Conservation (phyloP, 2,329 filamentous ascomycete genomes). For the Arthrobotrys sphaeroides region DNA sequence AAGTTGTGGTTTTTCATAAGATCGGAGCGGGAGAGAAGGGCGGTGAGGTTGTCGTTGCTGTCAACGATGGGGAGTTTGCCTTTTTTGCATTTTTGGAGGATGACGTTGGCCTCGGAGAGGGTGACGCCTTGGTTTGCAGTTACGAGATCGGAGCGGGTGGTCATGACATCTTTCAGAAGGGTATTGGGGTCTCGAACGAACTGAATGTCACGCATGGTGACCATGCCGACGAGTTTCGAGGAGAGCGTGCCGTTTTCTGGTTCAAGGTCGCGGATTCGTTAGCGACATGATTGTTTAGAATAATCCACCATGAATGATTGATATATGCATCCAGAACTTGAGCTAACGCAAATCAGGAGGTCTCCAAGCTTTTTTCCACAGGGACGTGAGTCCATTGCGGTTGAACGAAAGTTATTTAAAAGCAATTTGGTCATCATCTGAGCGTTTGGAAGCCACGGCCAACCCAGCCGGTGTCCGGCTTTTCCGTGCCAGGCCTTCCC, state of each 20-base stretch:
- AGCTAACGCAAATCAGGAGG: constrained; percentile 40
- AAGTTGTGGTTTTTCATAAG: constrained; percentile 99
- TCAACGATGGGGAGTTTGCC: constrained; percentile 96
- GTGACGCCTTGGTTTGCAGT: constrained; percentile 85
- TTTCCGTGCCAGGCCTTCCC: background rate
- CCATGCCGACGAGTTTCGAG: constrained; percentile 95
- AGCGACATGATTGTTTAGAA: background rate
- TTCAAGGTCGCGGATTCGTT: constrained; percentile 59
- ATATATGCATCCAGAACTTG: background rate
- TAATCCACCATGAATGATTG: background rate
- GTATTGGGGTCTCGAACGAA: constrained; percentile 81
- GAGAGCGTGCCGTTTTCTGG: constrained; percentile 89
- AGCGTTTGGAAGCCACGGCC: constrained; percentile 58
- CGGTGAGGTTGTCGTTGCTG: constrained; percentile 82
- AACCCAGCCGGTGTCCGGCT: background rate
- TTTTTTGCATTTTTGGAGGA: constrained; percentile 95
- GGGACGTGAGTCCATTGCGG: constrained; percentile 86
- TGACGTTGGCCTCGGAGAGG: constrained; percentile 87
- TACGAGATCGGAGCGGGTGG: constrained; percentile 78
- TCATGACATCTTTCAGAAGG: constrained; percentile 90
- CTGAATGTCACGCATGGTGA: constrained; percentile 97
- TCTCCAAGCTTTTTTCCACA: constrained; percentile 73
- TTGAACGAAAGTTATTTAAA: constrained; percentile 99
- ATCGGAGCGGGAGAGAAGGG: constrained; percentile 92
- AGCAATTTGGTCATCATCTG: constrained; percentile 82